phyloP scores from a whole-genome alignment of 2,329 filamentous ascomycete species.

The Fusarium marasasianum region DNA sequence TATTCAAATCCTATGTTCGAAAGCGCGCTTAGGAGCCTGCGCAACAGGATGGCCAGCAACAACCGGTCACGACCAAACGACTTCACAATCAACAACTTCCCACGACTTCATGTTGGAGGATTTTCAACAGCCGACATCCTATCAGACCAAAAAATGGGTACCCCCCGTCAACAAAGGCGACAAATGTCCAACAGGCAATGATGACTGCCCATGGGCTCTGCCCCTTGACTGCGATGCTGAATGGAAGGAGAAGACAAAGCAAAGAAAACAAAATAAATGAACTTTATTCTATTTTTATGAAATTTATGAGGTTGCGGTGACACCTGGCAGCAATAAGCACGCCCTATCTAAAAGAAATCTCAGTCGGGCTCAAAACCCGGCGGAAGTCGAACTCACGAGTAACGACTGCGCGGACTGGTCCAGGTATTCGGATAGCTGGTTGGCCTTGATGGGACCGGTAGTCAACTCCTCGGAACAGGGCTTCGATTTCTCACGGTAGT shows the following conservation, averaged over 20 bases:
- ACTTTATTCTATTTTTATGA: neutral
- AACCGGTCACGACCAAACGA: neutral
- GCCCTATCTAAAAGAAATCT: neutral
- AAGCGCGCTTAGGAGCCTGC: too few relatives aligned
- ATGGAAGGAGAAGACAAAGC: neutral
- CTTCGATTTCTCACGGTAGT: accelerated
- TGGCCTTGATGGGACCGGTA: accelerated
- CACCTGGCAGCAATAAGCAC: neutral
- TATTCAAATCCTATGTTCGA: too few relatives aligned
- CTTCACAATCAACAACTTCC: neutral
- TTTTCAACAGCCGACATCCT: neutral
- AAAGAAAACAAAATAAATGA: neutral
- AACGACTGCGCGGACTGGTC: accelerated
- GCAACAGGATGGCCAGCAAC: too few relatives aligned
- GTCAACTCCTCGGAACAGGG: neutral
- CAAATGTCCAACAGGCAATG: neutral
- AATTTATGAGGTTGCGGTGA: neutral
- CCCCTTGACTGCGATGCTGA: neutral
- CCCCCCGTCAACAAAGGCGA: neutral
- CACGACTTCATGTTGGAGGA: neutral
- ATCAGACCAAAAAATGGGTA: neutral
- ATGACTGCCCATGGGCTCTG: neutral
- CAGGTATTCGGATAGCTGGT: neutral
- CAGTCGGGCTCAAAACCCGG: neutral
- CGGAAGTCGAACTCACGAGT: neutral